These are phyloP conservation scores for Turritis glabra DNA, from an alignment of 345 rosid genomes.

Conservation along the genomic window DNA sequence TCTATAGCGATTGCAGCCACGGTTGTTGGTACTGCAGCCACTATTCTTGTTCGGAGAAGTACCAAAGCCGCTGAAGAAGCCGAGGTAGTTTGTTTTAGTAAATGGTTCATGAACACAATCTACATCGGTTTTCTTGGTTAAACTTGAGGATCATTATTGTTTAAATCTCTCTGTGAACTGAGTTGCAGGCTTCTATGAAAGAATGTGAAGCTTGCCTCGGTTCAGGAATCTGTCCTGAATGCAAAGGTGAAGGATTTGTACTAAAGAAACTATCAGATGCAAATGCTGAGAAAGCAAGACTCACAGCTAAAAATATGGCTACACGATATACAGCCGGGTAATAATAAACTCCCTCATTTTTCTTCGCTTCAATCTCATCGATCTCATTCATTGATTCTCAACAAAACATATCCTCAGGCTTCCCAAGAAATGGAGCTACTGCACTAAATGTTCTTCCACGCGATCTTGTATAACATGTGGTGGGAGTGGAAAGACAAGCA, in stretches of 20 bases:
- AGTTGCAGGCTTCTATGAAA: slow-evolving; percentile 57
- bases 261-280: slow-evolving; percentile 70
- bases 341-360: neutral
- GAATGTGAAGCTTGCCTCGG: slow-evolving; percentile 76
- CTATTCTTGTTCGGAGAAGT: slow-evolving; percentile 58
- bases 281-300: slow-evolving; percentile 75
- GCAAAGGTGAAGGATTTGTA: slow-evolving; percentile 93
- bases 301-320: slow-evolving; percentile 78
- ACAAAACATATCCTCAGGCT: slow-evolving; percentile 50
- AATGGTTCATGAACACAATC: neutral
- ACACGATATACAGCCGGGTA: slow-evolving; percentile 97
- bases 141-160: neutral
- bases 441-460: slow-evolving; percentile 84
- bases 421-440: slow-evolving; percentile 99
- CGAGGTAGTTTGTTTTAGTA: slow-evolving; percentile 45
- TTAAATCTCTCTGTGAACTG: neutral
- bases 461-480: slow-evolving; percentile 70
- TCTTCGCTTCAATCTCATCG: neutral
- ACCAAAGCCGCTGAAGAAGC: slow-evolving; percentile 54
- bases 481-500: slow-evolving; percentile 71
- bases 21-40: slow-evolving; percentile 86
- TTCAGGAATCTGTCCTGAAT: slow-evolving; percentile 83
- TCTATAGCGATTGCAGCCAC: slow-evolving; percentile 85
- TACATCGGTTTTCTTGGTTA: neutral
- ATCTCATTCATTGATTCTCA: neutral